Base-by-base conservation (phyloP, 106 monocot species). In the Dioscorea zingiberensis region DNA sequence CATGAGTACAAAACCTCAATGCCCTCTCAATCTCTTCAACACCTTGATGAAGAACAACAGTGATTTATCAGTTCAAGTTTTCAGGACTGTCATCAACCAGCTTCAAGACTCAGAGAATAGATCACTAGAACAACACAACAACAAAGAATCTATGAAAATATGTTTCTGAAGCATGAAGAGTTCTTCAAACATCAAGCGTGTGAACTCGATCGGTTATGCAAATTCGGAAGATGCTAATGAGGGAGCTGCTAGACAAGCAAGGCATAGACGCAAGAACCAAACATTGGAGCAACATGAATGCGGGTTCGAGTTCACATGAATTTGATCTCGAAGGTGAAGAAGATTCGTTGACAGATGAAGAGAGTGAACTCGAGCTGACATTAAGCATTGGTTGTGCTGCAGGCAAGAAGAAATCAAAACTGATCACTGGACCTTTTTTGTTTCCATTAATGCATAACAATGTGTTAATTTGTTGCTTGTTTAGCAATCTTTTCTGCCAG, bases 191-290 rank as follows among this genome's bases (percentile, higher is more conserved):
- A 87, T 47, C 91, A 85, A 83, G 85, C 83, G 9, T 57, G 45
- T 4, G 85, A 90, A 55, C 83, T 90, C 59, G 83, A 85, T 70
- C 67, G 66, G 38, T 61, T 85, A 14, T 90, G 85, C 59, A 29
- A 75, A 71, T 77, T 21, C 90, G 85, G 61, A 90, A 77, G 54
- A 57, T 47, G 26, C 68, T 85, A 59, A 85, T 78, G 85, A 25
- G 60, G 25, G 74, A 83, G 29, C 9, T 67, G 62, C 48, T 46
- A 59, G 29, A 8, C 18, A 77, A 71, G 55, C 61, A 71, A 44
- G 13, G 72, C 0, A 47, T 59, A 21, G 68, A 75, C n/a, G 11
- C 65, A 27, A 70, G 24, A 14, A 57, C 74, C n/a, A 65, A 68
- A 54, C 32, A 69, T 10, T 48, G 44, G 54, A 70, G 62, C 69